Conservation (phyloP, 1,284 basidiomycete genomes). For the Cryptococcus amylolentus region DNA sequence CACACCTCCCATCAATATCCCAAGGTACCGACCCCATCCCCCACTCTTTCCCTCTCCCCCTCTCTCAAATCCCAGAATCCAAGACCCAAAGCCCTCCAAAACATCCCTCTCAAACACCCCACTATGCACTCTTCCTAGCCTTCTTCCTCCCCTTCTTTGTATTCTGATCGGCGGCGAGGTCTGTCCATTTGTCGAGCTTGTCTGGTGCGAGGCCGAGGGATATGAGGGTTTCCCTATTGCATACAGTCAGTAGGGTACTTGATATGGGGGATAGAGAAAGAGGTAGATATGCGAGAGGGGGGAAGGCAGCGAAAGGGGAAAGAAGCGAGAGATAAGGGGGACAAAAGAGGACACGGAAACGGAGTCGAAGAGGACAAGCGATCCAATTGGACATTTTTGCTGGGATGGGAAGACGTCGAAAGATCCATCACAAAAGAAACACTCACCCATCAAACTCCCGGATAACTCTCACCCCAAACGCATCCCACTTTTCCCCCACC, state of each 20-base stretch:
- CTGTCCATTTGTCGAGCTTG: constrained; percentile 36
- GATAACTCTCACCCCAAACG: constrained; percentile 24
- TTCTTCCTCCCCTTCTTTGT: constrained; percentile 23
- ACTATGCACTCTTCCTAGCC: constrained; percentile 8
- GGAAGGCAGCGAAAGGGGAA: no score
- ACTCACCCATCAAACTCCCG: constrained; percentile 28
- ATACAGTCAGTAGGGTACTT: background rate
- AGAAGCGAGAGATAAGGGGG: no score
- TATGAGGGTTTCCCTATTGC: constrained; percentile 14
- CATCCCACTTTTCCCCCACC: constrained; percentile 31
- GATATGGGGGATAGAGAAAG: no score
- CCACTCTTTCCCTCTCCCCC: background rate
- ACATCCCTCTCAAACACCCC: no score
- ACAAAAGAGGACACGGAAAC: no score
- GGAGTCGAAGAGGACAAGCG: no score
- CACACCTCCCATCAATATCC: no score
- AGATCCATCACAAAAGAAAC: background rate
- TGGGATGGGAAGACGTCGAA: background rate
- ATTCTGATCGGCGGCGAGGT: constrained; percentile 22
- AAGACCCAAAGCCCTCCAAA: background rate
- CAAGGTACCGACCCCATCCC: no score
- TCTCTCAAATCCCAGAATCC: background rate
- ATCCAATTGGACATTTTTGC: no score
- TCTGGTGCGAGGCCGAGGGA: constrained; percentile 26
- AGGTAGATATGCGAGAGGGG: no score